Conservation (phyloP, 306 rosid species). For the Lathyrus aphaca region DNA sequence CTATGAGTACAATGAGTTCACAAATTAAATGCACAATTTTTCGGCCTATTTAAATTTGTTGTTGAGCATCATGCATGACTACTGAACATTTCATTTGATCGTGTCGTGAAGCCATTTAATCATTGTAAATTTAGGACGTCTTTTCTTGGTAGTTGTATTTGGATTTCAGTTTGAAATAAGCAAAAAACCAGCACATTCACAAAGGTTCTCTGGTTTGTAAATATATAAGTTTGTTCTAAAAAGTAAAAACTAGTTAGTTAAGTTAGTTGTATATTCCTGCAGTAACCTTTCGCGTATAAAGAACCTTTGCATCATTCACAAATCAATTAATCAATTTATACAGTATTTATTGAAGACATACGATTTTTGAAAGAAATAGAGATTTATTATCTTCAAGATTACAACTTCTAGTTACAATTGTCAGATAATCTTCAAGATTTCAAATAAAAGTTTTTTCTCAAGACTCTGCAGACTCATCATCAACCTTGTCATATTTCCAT, state of each 20-base stretch:
- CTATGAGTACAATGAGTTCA: conserved; percentile 43
- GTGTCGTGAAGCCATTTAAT: conserved; percentile 6
- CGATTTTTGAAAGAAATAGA: neutral
- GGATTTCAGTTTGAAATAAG: neutral
- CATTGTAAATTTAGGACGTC: neutral
- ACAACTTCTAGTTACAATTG: conserved; percentile 6
- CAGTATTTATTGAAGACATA: neutral
- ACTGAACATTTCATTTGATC: neutral
- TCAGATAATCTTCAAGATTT: neutral
- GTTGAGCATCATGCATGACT: neutral
- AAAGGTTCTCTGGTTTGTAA: no score
- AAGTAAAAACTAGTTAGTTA: no score
- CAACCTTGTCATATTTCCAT: conserved; percentile 63
- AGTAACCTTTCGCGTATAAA: neutral
- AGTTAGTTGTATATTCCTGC: no score
- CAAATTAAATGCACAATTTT: neutral
- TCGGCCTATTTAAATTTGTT: conserved; percentile 16
- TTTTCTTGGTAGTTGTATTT: conserved; percentile 31
- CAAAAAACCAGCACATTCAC: no score
- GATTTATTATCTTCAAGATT: neutral
- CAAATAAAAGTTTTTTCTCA: neutral
- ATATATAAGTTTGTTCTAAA: no score
- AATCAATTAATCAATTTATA: neutral
- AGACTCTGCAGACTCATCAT: conserved; percentile 45
- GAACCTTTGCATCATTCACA: neutral